Percentiles rank a stretch among this genome's conserved stretches.
Evolutionary conservation across 805 yeast genomes (phyloP).

Genomic region (Saccharomyces mikatae): DNA sequence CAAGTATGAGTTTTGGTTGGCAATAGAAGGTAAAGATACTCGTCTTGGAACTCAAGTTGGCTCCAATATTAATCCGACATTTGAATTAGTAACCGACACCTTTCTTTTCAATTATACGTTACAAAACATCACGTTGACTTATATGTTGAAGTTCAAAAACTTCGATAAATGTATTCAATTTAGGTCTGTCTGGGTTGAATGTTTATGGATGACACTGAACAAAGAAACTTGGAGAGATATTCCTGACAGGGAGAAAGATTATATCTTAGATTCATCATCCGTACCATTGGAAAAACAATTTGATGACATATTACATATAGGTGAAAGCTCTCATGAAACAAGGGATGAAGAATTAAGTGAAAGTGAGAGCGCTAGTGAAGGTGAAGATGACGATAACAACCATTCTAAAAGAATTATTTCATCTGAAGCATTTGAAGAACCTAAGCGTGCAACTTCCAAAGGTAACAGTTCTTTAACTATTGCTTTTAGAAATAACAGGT

Average conservation of each 20-base stretch:
- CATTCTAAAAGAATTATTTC: slow-evolving; percentile 16
- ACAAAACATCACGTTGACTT: slow-evolving; percentile 43
- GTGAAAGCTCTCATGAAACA: slow-evolving; percentile 17
- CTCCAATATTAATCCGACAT: slow-evolving; percentile 55
- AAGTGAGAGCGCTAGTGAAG: slow-evolving; percentile 31
- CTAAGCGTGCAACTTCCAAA: slow-evolving; percentile 14
- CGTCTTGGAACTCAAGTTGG: slow-evolving; percentile 36
- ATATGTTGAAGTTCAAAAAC: slow-evolving; percentile 49
- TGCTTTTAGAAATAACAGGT: slow-evolving; percentile 60
- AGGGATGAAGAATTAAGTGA: slow-evolving; percentile 29
- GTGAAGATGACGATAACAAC: slow-evolving; percentile 34
- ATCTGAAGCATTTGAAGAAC: slow-evolving; percentile 15
- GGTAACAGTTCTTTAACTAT: slow-evolving; percentile 62
- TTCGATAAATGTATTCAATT: slow-evolving; percentile 39
- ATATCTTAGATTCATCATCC: slow-evolving; percentile 47
- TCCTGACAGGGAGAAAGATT: slow-evolving; percentile 42
- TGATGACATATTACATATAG: slow-evolving; percentile 22
- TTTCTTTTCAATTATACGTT: slow-evolving; percentile 58
- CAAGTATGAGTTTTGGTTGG: slow-evolving; percentile 47
- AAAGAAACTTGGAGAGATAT: slow-evolving; percentile 40
- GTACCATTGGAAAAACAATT: slow-evolving; percentile 33
- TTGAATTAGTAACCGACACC: slow-evolving; percentile 42
- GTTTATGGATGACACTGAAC: slow-evolving; percentile 57
- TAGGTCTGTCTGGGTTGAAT: slow-evolving; percentile 43
- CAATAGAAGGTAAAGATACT: slow-evolving; percentile 30